Evolutionary conservation across 2,329 filamentous ascomycete genomes (phyloP), one percentile per base, ranked within the genome.

Genomic region (Hirsutella rhossiliensis): DNA sequence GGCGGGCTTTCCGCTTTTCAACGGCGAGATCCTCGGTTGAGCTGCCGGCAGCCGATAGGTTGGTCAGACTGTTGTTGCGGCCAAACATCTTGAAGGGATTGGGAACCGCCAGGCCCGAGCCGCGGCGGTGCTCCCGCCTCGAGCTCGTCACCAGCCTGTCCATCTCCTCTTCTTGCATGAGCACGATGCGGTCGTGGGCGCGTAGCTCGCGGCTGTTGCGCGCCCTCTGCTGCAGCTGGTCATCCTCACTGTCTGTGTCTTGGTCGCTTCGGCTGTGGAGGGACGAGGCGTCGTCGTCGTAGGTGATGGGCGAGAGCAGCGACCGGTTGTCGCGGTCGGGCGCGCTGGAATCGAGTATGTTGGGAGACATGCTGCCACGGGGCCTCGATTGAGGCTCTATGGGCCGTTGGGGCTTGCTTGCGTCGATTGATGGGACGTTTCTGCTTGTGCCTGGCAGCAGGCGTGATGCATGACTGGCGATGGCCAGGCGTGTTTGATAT

Each of bases 161-260:
- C 39, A 76, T 67, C 60, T 85, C 81, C 48, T 89, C 85, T 60
- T 89, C 84, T 51, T 88, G 84, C 53, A 85, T 72, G 52, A 90
- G 63, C 0, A 90, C 79, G 37, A 78, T 72, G 38, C 78, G 71
- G 57, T 88, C 84, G 61, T 84, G 78, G 31, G 77, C 75, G 32
- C 78, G 75, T 45, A 87, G 69, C 59, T 88, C 84, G 44, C 75
- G 68, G 56, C 80, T 85, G 50, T 79, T 84, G 40, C 82, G 75
- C 30, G 79, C 79, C 9, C 74, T 75, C 46, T 73, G 68, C 48
- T 84, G 66, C 43, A 85, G 69, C 54, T 84, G 71, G 59, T 87
- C 82, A 60, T 87, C 83, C 52, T 87, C 82, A 62, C 79, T 84
- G 57, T 87, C 83, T 45, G 78, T 82, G 56, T 87, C 82, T 59